Percentiles rank a stretch among this genome's conserved stretches.
phyloP scores from a whole-genome alignment of 139 green algal genomes.

The Eudorina sp. region DNA sequence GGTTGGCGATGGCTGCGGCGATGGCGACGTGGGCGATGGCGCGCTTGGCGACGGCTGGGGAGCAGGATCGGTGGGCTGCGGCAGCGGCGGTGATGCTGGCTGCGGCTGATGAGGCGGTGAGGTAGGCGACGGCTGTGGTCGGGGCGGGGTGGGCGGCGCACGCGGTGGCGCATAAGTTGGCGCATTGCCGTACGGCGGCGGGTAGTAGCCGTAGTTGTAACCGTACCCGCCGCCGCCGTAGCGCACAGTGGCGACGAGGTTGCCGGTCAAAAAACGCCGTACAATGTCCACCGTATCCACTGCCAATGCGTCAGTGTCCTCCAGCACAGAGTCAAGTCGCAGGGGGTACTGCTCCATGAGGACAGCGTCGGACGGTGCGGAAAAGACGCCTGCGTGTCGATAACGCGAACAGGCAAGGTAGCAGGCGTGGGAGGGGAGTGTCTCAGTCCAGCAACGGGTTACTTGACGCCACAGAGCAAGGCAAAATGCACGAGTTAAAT shows the following conservation, averaged over 20 bases:
- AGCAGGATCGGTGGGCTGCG: neutral
- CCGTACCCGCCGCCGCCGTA: neutral
- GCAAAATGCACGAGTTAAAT: too few relatives aligned
- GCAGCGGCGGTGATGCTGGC: neutral
- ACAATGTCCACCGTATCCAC: neutral
- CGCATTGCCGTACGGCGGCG: neutral
- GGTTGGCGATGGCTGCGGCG: neutral
- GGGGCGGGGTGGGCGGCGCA: neutral
- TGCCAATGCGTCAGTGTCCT: neutral
- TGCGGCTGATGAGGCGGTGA: neutral
- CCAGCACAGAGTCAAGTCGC: neutral
- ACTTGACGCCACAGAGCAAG: too few relatives aligned
- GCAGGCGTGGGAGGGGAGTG: too few relatives aligned
- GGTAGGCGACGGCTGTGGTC: neutral
- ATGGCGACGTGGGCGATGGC: neutral
- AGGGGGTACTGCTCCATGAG: constrained; percentile 2
- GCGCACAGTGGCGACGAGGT: neutral
- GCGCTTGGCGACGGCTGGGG: neutral
- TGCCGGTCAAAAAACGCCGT: neutral
- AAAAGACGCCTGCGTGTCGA: neutral
- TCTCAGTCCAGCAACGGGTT: too few relatives aligned
- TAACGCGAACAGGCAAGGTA: too few relatives aligned
- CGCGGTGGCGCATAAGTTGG: neutral
- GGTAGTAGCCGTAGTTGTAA: neutral
- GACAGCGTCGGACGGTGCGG: neutral